Conservation (phyloP, 1,284 basidiomycete species). For the Afroboletus lepidellus region DNA sequence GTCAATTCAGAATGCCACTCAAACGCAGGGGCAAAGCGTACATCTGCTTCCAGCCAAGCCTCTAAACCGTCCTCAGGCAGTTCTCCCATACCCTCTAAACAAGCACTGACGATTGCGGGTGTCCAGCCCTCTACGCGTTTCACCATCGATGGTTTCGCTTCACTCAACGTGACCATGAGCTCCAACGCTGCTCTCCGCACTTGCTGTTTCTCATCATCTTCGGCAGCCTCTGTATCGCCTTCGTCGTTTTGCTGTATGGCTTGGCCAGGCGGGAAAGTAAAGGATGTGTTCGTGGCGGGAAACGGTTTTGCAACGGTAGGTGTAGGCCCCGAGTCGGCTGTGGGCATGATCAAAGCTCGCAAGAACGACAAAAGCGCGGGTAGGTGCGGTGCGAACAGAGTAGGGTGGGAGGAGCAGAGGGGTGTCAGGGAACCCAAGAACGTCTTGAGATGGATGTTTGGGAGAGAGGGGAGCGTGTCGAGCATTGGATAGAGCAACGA, state of each 20-base stretch:
- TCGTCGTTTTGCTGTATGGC: constrained; percentile 27
- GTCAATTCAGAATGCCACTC: constrained; percentile 3
- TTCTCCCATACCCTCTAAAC: constrained; percentile 79
- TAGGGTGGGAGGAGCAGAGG: constrained; percentile 62
- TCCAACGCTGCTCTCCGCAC: constrained; percentile 67
- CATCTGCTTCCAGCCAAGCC: constrained; percentile 73
- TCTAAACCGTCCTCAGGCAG: constrained; percentile 60
- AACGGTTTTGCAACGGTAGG: constrained; percentile 70
- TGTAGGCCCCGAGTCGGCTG: constrained; percentile 68
- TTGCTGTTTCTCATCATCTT: constrained; percentile 54
- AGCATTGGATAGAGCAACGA: constrained; percentile 65
- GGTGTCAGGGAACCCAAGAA: constrained; percentile 73
- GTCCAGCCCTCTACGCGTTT: constrained; percentile 66
- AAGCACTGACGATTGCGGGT: constrained; percentile 62
- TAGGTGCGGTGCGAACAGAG: constrained; percentile 68
- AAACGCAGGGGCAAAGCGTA: constrained; percentile 33
- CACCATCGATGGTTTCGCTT: constrained; percentile 69
- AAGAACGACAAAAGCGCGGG: constrained; percentile 62
- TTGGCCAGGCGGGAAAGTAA: constrained; percentile 53
- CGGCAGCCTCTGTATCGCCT: constrained; percentile 41
- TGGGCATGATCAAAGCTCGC: constrained; percentile 60
- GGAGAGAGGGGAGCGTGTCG: constrained; percentile 57
- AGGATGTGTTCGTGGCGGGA: constrained; percentile 42
- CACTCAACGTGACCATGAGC: constrained; percentile 74
- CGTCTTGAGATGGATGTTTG: constrained; percentile 52